A percentile compares a stretch with the other conserved stretches of the same genome.
Evolutionary conservation across 2,329 filamentous ascomycete genomes (phyloP).

Genomic region (Clonostachys rosea): DNA sequence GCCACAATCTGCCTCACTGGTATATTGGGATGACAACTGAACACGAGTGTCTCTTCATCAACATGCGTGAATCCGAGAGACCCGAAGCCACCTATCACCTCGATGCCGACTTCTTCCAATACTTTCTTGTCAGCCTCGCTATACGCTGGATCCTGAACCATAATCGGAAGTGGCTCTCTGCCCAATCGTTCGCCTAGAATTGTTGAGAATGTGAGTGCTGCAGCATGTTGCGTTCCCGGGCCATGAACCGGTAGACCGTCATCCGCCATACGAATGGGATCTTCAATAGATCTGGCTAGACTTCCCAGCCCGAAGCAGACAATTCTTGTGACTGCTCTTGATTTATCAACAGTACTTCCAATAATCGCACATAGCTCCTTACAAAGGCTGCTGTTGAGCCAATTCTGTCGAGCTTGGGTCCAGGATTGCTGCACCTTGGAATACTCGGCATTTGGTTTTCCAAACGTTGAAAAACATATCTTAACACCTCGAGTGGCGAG

Average conservation of each 20-base stretch:
- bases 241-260: too few species aligned
- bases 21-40: conserved; percentile 3
- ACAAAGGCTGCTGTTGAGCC: too few species aligned
- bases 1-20: conserved; percentile 11
- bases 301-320: neutral
- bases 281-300: neutral
- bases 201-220: neutral
- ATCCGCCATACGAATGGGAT: neutral
- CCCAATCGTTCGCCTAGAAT: neutral
- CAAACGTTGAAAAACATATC: too few species aligned
- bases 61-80: conserved; percentile 7
- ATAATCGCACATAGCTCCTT: too few species aligned
- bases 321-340: neutral
- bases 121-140: neutral
- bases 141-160: neutral
- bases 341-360: neutral
- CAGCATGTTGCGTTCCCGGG: neutral
- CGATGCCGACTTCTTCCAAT: conserved; percentile 1
- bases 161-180: neutral
- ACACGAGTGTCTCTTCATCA: conserved; percentile 8
- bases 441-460: too few species aligned
- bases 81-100: conserved; percentile 5
- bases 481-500: too few species aligned
- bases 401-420: too few species aligned
- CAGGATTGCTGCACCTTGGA: too few species aligned